A percentile compares a stretch with the other conserved stretches of the same genome.
Conservation (phyloP, 495 filamentous ascomycete genomes). For the Trichoderma gamsii region DNA sequence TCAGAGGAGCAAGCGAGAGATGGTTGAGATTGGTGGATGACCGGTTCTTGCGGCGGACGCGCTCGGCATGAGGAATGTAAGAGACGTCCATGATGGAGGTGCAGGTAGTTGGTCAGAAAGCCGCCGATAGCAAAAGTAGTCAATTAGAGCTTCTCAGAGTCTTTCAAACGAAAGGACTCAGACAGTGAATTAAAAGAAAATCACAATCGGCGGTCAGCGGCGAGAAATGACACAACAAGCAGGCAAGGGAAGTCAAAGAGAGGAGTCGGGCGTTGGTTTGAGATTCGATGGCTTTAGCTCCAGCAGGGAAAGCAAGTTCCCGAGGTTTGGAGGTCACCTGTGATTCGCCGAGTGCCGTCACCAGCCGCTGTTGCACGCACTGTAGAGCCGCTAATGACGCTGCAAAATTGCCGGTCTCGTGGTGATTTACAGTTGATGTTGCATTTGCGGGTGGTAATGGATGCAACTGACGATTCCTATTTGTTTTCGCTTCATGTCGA, state of each 20-base stretch:
- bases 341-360: constrained; percentile 22
- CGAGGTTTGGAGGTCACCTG: constrained; percentile 19
- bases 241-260: background rate
- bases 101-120: too few relatives aligned
- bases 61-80: constrained; percentile 46
- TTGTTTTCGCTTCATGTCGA: too few relatives aligned
- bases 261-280: background rate
- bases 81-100: constrained; percentile 42
- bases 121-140: background rate
- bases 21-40: constrained; percentile 44
- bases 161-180: background rate
- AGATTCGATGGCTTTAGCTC: constrained; percentile 8
- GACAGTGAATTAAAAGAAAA: background rate
- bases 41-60: constrained; percentile 40
- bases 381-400: constrained; percentile 11
- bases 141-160: background rate
- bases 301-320: constrained; percentile 7
- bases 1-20: constrained; percentile 59
- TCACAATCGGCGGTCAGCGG: too few relatives aligned
- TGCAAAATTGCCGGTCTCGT: background rate
- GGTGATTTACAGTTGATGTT: background rate
- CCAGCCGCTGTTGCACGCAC: constrained; percentile 4
- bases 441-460: background rate
- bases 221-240: too few relatives aligned
- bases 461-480: background rate